phyloP scores from a whole-genome alignment of 768 basidiomycete genomes.

The Tephrocybe sp. region DNA sequence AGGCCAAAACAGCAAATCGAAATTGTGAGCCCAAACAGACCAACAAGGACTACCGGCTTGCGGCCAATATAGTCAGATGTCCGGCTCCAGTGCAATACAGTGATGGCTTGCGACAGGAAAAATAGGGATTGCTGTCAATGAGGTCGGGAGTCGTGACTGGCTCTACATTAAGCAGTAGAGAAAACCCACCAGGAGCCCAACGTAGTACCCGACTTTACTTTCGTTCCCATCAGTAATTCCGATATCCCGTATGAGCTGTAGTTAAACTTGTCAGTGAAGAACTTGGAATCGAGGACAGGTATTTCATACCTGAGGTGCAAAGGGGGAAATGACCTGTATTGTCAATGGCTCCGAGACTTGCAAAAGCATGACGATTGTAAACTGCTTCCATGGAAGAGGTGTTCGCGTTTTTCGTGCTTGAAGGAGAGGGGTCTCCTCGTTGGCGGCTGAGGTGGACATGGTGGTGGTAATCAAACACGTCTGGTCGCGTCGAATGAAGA shows the following conservation, averaged over 20 bases:
- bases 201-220: conserved; percentile 74
- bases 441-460: conserved; percentile 18
- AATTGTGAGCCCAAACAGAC: conserved; percentile 60
- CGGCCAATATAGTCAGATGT: conserved; percentile 74
- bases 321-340: conserved; percentile 74
- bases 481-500: too few species aligned
- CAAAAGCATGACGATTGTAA: conserved; percentile 67
- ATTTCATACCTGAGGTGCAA: conserved; percentile 68
- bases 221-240: conserved; percentile 78
- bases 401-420: conserved; percentile 42
- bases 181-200: conserved; percentile 64
- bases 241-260: conserved; percentile 63
- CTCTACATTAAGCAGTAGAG: neutral
- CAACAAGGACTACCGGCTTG: conserved; percentile 72
- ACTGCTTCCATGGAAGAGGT: conserved; percentile 70
- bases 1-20: conserved; percentile 78
- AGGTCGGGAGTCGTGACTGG: neutral
- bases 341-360: conserved; percentile 81
- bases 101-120: conserved; percentile 72
- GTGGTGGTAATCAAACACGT: too few species aligned
- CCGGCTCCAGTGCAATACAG: conserved; percentile 77
- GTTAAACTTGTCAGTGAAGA: conserved; percentile 11
- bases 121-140: conserved; percentile 68
- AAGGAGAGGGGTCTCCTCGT: conserved; percentile 69
- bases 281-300: conserved; percentile 19